Evolutionary conservation across 352 stramenopile species (phyloP).

Genomic region (Globisporangium emineosum): DNA sequence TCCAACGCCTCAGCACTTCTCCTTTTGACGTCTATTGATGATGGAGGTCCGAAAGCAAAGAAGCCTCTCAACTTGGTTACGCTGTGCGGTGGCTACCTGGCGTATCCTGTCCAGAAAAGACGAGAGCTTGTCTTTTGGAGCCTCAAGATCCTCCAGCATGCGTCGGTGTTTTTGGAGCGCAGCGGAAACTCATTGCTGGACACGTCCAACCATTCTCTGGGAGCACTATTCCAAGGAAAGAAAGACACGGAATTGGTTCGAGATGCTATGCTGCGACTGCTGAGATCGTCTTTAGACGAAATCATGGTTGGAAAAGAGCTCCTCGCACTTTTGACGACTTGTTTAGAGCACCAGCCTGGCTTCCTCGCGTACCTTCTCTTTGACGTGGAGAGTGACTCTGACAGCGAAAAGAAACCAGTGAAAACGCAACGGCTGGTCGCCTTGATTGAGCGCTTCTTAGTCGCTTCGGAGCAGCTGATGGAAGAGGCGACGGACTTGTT

Average conservation of each 20-base stretch:
- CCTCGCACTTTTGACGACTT: slow-evolving; percentile 50
- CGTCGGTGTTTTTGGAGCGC: slow-evolving; percentile 22
- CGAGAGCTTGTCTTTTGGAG: slow-evolving; percentile 39
- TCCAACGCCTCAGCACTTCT: slow-evolving; percentile 20
- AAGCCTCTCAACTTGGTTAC: slow-evolving; percentile 49
- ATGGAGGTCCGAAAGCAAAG: slow-evolving; percentile 29
- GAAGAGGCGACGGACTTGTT: slow-evolving; percentile 57
- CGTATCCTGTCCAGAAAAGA: slow-evolving; percentile 37
- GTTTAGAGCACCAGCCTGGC: slow-evolving; percentile 52
- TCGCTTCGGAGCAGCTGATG: slow-evolving; percentile 53
- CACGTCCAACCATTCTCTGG: slow-evolving; percentile 39
- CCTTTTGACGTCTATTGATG: slow-evolving; percentile 47
- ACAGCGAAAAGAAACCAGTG: slow-evolving; percentile 12
- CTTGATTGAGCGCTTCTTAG: slow-evolving; percentile 50
- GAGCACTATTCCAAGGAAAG: slow-evolving; percentile 46
- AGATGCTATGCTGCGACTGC: slow-evolving; percentile 33
- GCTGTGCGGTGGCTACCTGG: slow-evolving; percentile 51
- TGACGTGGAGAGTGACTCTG: slow-evolving; percentile 21
- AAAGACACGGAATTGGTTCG: slow-evolving; percentile 39
- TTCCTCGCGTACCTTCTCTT: slow-evolving; percentile 61
- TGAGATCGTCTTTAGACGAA: slow-evolving; percentile 28
- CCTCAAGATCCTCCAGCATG: slow-evolving; percentile 50
- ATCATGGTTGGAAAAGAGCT: slow-evolving; percentile 35
- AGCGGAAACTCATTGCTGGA: slow-evolving; percentile 7
- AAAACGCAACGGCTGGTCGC: slow-evolving; percentile 30